Evolutionary conservation across 2,329 filamentous ascomycete genomes (phyloP), one percentile per base, ranked within the genome.

Genomic region (Verticillium alfalfae): DNA sequence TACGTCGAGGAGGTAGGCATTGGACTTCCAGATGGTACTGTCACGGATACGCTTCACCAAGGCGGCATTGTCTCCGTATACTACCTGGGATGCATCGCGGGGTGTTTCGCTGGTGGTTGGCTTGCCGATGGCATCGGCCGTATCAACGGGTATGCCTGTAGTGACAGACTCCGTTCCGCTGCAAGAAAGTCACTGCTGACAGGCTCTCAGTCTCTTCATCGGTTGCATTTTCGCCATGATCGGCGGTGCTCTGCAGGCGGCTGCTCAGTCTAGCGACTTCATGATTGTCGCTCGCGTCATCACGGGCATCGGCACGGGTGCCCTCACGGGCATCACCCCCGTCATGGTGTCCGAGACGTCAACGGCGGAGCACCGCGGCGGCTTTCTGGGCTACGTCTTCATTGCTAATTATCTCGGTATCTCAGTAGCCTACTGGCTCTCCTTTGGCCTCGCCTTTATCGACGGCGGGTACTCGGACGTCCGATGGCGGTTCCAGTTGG

Each of bases 341-440:
- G 87, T 90, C 3, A 91, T 87, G 87, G 87, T 87, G 1, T 88
- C 88, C 0, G 89, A 91, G 72, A 88, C 85, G 0, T 84, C 87
- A 0, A 84, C 88, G 45, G 86, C 90, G 68, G 89, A 83, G 0
- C 87, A 84, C 2, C 82, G 89, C 49, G 89, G 89, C 6, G 81
- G 86, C 57, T 89, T 90, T 65, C 85, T 91, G 61, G 86, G 87
- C 10, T 86, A 90, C 60, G 88, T 91, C 67, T 91, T 92, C 65
- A 91, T 88, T 0, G 73, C 91, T 9, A 92, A 91, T 66, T 82
- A 81, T 63, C 72, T 83, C 3, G 81, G 81, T 31, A 81, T 84
- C 56, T 76, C 73, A 31, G 66, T 75, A 7, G 73, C 75, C 4
- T 76, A 75, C 67, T 77, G 75, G 75, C 68, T 78, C 60, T 72